These are phyloP conservation scores for Eucalyptus cloeziana DNA, from an alignment of 345 rosid species.

Conservation along the genomic window DNA sequence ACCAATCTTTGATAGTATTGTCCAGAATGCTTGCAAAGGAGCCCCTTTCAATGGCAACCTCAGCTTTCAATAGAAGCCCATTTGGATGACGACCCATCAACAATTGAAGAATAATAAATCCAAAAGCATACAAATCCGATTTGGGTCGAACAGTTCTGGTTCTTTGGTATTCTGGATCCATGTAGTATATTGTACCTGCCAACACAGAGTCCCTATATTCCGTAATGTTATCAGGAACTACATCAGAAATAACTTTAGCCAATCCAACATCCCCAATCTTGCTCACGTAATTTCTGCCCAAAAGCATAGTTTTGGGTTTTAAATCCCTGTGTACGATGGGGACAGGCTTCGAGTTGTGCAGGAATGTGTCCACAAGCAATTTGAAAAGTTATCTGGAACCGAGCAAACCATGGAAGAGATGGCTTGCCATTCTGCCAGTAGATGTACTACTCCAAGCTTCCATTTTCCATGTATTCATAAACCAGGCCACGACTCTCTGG, in stretches of 20 bases:
- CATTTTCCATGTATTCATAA: too few relatives aligned
- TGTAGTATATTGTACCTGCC: constrained; percentile 72
- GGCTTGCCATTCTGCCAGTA: too few relatives aligned
- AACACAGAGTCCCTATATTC: constrained; percentile 52
- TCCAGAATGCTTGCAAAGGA: constrained; percentile 51
- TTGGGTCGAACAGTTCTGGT: constrained; percentile 84
- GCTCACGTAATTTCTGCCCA: constrained; percentile 66
- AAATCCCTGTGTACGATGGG: constrained; percentile 82
- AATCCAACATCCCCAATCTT: constrained; percentile 86
- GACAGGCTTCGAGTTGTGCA: constrained; percentile 87
- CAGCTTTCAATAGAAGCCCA: constrained; percentile 41
- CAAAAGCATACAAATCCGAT: constrained; percentile 80
- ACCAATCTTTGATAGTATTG: constrained; percentile 55
- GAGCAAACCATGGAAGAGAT: too few relatives aligned
- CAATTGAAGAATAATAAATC: constrained; percentile 60
- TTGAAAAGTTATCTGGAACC: constrained; percentile 58
- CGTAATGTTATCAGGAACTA: constrained; percentile 58
- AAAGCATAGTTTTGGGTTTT: constrained; percentile 69
- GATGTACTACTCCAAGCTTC: too few relatives aligned
- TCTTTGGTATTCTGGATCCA: constrained; percentile 87
- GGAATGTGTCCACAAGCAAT: constrained; percentile 78
- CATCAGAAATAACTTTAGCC: constrained; percentile 68
- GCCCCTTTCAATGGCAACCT: constrained; percentile 47
- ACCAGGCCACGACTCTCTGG: too few relatives aligned
- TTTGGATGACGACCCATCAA: constrained; percentile 50